These are phyloP conservation scores for Lipomyces yamanashiensis DNA, from an alignment of 805 yeast genomes.

Conservation along the genomic window DNA sequence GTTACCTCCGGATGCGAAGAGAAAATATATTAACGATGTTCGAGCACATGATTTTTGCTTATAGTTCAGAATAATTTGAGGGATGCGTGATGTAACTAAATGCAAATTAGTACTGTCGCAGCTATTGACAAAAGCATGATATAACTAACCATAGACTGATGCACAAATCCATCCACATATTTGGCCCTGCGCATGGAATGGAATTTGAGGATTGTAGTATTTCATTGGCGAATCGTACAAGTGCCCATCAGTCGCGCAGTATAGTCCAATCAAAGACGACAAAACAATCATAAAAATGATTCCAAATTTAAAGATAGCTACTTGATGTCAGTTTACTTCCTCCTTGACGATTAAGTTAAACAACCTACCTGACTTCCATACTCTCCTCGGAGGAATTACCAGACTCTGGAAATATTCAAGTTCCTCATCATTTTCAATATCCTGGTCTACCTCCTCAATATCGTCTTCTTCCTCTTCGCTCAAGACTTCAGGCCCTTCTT, in stretches of 20 bases:
- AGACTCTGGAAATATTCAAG: slow-evolving; percentile 32
- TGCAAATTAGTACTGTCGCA: not conserved
- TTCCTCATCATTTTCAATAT: slow-evolving; percentile 10
- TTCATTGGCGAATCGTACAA: slow-evolving; percentile 43
- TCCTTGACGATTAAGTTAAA: not conserved
- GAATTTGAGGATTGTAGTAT: slow-evolving; percentile 49
- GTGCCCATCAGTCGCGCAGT: slow-evolving; percentile 50
- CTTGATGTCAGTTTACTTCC: slow-evolving; percentile 44
- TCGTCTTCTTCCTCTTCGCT: slow-evolving; percentile 19
- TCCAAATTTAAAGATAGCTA: slow-evolving; percentile 74
- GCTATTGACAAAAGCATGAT: not conserved
- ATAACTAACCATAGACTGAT: slow-evolving; percentile 42
- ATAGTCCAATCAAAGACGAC: slow-evolving; percentile 52
- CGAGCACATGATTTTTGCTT: slow-evolving; percentile 93
- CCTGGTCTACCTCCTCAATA: slow-evolving; percentile 17
- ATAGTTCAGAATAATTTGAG: slow-evolving; percentile 85
- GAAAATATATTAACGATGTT: slow-evolving; percentile 86
- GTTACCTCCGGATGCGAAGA: slow-evolving; percentile 95
- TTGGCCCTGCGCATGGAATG: slow-evolving; percentile 79
- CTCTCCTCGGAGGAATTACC: slow-evolving; percentile 33
- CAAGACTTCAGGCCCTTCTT: not conserved
- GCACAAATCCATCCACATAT: slow-evolving; percentile 72
- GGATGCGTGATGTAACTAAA: slow-evolving; percentile 65
- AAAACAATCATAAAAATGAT: slow-evolving; percentile 76
- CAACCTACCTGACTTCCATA: slow-evolving; percentile 31